Conservation (phyloP, 345 rosid species). For the Gossypium australe region DNA sequence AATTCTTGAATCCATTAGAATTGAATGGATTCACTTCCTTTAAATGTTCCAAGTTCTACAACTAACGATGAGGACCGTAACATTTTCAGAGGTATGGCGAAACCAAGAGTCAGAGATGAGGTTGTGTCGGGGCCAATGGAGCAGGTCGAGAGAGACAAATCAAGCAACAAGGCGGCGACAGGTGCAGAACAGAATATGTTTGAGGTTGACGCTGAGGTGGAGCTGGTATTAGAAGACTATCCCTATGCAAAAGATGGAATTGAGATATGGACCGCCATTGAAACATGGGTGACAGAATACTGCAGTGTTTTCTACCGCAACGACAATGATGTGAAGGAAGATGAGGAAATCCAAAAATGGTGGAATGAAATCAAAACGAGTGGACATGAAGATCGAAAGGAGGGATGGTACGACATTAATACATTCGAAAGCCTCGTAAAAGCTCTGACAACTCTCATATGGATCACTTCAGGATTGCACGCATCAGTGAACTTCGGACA, state of each 20-base stretch:
- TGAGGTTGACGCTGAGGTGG: background rate
- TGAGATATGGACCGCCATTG: conserved; percentile 50
- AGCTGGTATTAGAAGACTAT: conserved; percentile 20
- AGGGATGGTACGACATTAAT: conserved; percentile 43
- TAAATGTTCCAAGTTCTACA: too few relatives aligned
- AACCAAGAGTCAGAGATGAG: background rate
- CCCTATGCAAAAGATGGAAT: conserved; percentile 62
- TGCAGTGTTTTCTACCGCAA: conserved; percentile 43
- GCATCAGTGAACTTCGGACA: conserved; percentile 53
- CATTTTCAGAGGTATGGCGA: background rate
- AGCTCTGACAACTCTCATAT: conserved; percentile 31
- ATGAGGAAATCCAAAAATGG: conserved; percentile 50
- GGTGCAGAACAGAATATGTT: background rate
- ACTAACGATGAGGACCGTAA: too few relatives aligned
- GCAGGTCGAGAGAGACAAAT: too few relatives aligned
- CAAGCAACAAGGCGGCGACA: background rate
- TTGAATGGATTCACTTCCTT: background rate
- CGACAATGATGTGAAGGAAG: conserved; percentile 26
- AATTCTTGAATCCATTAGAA: background rate
- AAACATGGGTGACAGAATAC: conserved; percentile 45
- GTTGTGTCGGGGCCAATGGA: too few relatives aligned
- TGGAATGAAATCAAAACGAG: conserved; percentile 43
- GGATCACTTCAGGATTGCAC: conserved; percentile 38
- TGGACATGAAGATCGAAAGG: conserved; percentile 44
- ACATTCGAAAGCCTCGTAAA: conserved; percentile 24